Evolutionary conservation across 805 yeast genomes (phyloP), one percentile per base, ranked within the genome.

Genomic region (Candida coleopterorum): DNA sequence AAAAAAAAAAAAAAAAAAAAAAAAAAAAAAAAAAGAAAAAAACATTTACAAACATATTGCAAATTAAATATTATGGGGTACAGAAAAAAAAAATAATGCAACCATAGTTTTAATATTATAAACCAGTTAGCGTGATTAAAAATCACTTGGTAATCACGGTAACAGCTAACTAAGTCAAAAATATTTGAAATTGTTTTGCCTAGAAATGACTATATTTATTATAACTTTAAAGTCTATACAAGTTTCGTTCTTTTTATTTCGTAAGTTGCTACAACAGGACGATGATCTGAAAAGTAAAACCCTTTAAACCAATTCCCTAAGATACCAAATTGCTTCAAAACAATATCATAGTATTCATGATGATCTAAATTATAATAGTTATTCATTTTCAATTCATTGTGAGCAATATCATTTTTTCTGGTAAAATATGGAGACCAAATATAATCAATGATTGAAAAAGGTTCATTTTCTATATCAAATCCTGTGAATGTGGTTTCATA

Each of bases 401-500:
- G 26, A 9, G 16, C 10, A 4, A 40, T 25, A 6, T 45, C 45
- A 18, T 42, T 36, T 18, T 37, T 21, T 17, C 34, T 41, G 12
- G 59, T 45, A 42, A 44, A 52, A 33, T 43, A 44, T 6, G 68
- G 64, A 2, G 65, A 55, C 73, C 74, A 72, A 21, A 72, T 61
- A 40, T 68, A 70, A 45, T 72, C 77, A 32, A 72, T 72, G 22
- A 60, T 60, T 14, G 52, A 40, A 16, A 35, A 37, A 24, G 43
- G 51, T 41, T 55, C 63, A 31, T 52, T 26, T 9, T 43, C 49
- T 12, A 46, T 50, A 40, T 61, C 60, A 44, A 74, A 76, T 3
- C 79, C 79, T 0, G 79, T 72, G 42, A 62, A 74, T 0, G 80
- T 75, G 17, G 58, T 42, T 15, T 43, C 43, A 39, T 60, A 62